Base-by-base conservation (phyloP, 2,329 filamentous ascomycete genomes). In the Botryosphaeria agaves region DNA sequence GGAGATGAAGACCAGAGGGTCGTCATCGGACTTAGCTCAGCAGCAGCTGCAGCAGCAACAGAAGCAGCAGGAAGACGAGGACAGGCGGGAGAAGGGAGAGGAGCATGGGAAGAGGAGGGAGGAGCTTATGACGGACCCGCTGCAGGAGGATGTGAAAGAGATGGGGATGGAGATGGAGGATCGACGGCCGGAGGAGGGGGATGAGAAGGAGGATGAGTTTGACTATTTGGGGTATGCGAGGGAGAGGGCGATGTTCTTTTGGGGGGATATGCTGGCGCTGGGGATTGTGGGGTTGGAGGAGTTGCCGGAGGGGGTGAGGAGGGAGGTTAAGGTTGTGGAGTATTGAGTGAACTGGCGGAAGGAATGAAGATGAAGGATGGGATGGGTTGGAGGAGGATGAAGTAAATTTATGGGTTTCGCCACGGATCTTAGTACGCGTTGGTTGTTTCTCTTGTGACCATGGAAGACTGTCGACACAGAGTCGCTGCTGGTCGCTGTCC, bases 221-320 rank as follows among this genome's bases (percentile, higher is more conserved):
- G 85, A 98, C 53, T 98, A 95, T 51, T 62, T 98, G 15, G 72
- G 69, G 7, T 98, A 95, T 55, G 75, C 89, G 5, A 82, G 93
- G 54, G 81, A 94, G 40, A 67, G 89, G 9, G 85, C 83, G 0
- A 64, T 89, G 57, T 89, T 94, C 55, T 89, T 98, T 57, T 91
- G 87, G 80, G 85, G 84, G 1, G 89, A 98, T 56, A 74, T 83
- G 31, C 59, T 95, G 33, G 59, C 66, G 32, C 54, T 92, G 53
- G 84, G 84, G 0, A 55, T 98, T 23, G 63, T 89, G 23, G 72
- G 67, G 48, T 52, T 63, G 36, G 76, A 85, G 41, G 83, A 94
- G 15, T 55, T 98, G 39, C 83, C 84, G 0, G 64, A 68, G 39
- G 61, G 62, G n/a, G 45, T 92, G 45, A 58, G 65, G 40, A 49